Evolutionary conservation across 495 filamentous ascomycete genomes (phyloP), one percentile per base, ranked within the genome.

Genomic region (Penicillium ochrochloron): DNA sequence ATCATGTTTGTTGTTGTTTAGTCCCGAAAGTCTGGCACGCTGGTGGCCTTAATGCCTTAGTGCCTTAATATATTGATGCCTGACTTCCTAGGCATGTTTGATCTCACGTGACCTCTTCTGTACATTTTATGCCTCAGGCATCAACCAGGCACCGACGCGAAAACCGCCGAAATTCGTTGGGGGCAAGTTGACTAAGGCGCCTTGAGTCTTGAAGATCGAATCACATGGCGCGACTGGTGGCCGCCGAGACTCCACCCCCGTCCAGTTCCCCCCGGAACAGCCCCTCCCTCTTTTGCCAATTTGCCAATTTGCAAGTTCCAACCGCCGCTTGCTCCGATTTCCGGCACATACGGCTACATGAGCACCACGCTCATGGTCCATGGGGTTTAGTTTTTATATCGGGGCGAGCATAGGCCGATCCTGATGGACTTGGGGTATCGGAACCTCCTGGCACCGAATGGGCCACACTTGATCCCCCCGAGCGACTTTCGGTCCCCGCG

Each of bases 401-500:
- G 73, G 73, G 73, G 60, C 63, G 69, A 76, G 50, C 58, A 59
- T 60, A 72, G 72, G 67, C 67, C 73, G 72, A 75, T 73, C 67
- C 72, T 68, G 60, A 80, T 81, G 76, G 78, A 81, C 64, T 68
- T 80, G 66, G 75, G 76, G 51, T 79, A 74, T 67, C 78, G 78
- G 71, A 70, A 75, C 65, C 57, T 78, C 51, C 56, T 81, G 71
- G 66, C 76, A 69, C 73, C 74, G 58, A 73, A 75, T 79, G 76
- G 76, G 63, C 66, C 75, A 60, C 61, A 68, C 53, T 63, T 78
- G 61, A 72, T 78, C 65, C 64, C 70, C 63, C 57, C 71, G 63
- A 77, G 73, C 74, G 75, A 78, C 78, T 70, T 78, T 80, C 80
- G 80, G 76, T 76, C 73, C 68, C 72, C 75, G 65, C 76, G 71